Base-by-base conservation (phyloP, 768 basidiomycete genomes). In the Hygrophorus pudorinus region DNA sequence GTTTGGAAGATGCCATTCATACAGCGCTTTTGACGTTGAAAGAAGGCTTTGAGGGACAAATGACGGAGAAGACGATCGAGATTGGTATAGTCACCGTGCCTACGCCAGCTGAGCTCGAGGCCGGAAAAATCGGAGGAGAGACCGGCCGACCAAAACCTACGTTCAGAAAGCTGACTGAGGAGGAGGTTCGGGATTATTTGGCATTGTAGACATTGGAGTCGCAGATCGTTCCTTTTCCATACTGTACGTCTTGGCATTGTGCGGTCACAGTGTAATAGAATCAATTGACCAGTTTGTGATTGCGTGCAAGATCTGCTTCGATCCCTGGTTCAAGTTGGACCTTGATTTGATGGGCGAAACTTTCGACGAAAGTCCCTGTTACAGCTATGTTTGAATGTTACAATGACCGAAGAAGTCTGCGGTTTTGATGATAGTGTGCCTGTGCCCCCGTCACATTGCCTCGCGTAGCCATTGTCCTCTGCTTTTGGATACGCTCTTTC, bases 11-110 rank as follows among this genome's bases (percentile, higher is more conserved):
- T 62, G 96, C 94, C 28, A 98, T 98, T 52, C 96, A 99, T 65
- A 99, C 96, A 10, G 96, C 96, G 28, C 78, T 99, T 21, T 67
- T 99, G 52, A 99, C 96, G 29, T 71, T 98, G 52, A 98, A 99
- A 67, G 96, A 98, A 66, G 93, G 96, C 3, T 99, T 98, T 56
- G 96, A 99, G 65, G 96, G 96, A n/a, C 89, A 97, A 60, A 97
- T 99, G 94, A 97, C 94, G 21, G 96, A 97, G 67, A 93, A 96
- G 71, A 99, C 96, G 37, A 96, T 99, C 58, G 96, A 99, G 68
- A 90, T 99, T 41, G 96, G 96, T 28, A 81, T 99, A 32, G 78
- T 98, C 51, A 94, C 91, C 40, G 85, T 93, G 12, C 89, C 91
- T 6, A 85, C 84, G 10, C 58, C 74, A 46, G 67, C 71, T 49